These are phyloP conservation scores for Lagenidium sp. DNA, from an alignment of 352 stramenopile species.

Conservation along the genomic window DNA sequence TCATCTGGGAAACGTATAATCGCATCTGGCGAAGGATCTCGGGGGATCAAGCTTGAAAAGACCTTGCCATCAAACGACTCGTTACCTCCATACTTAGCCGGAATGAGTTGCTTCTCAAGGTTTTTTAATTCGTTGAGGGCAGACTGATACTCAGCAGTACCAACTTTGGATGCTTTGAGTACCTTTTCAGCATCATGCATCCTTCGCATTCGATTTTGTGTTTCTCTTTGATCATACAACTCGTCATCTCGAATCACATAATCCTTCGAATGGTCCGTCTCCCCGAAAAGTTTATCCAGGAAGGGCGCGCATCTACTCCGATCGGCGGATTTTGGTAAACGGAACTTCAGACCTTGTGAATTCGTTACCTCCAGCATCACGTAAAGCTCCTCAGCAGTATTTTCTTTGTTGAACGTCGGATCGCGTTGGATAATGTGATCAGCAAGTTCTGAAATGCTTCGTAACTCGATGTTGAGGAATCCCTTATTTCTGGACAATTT, in stretches of 20 bases:
- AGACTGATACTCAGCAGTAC: constrained; percentile 13
- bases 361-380: constrained; percentile 32
- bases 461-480: constrained; percentile 28
- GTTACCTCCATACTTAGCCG: not conserved
- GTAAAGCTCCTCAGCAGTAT: constrained; percentile 31
- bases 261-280: constrained; percentile 4
- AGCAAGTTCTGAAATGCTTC: constrained; percentile 27
- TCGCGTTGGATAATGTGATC: constrained; percentile 22
- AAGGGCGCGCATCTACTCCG: constrained; percentile 2
- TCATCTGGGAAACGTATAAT: constrained; percentile 37
- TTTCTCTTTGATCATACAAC: constrained; percentile 22
- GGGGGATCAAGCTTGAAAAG: constrained; percentile 26
- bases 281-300: constrained; percentile 18
- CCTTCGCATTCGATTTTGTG: constrained; percentile 22
- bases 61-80: constrained; percentile 18
- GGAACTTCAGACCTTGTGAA: constrained; percentile 8
- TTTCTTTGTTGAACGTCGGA: constrained; percentile 17
- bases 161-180: constrained; percentile 8
- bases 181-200: constrained; percentile 18
- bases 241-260: constrained; percentile 25
- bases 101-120: constrained; percentile 15
- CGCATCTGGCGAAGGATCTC: constrained; percentile 30
- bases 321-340: constrained; percentile 3
- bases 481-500: constrained; percentile 17
- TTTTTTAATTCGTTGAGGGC: constrained; percentile 9